Evolutionary conservation across 257 asterid species (phyloP).

Genomic region (Marsdenia floribunda): DNA sequence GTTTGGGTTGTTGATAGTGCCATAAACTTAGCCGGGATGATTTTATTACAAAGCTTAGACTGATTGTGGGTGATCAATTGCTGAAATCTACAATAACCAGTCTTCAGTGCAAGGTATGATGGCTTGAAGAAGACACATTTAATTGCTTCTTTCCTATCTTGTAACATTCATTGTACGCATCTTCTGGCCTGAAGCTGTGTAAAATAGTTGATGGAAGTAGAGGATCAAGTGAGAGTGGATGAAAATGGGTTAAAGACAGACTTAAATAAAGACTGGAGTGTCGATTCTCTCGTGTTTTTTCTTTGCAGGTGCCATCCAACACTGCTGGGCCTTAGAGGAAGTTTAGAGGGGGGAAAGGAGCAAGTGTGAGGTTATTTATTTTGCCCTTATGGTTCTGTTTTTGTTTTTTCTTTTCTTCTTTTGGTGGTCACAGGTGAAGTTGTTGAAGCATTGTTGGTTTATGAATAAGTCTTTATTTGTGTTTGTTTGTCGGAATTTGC

Average conservation of each 20-base stretch:
- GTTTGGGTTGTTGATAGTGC: conserved; percentile 16
- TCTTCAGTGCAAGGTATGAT: conserved; percentile 29
- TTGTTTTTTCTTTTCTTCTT: neutral
- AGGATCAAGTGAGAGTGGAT: neutral
- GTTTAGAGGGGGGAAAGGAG: neutral
- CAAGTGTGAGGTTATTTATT: conserved; percentile 1
- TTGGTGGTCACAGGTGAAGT: neutral
- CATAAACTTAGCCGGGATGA: conserved; percentile 29
- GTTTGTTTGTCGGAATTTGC: neutral
- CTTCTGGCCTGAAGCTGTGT: neutral
- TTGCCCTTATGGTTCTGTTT: neutral
- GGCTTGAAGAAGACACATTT: neutral
- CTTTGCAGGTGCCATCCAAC: conserved; percentile 17
- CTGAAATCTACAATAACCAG: conserved; percentile 27
- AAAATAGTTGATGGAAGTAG: neutral
- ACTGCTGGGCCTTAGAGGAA: neutral
- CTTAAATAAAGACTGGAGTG: neutral
- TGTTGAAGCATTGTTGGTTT: neutral
- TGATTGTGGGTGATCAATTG: conserved; percentile 32
- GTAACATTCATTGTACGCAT: neutral
- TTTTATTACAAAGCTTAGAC: conserved; percentile 32
- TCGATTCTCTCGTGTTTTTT: neutral
- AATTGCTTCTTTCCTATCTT: neutral
- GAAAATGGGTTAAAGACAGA: neutral
- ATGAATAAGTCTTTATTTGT: neutral